These are phyloP conservation scores for Polytrichum formosum DNA, from an alignment of 225 moss, liverwort and hornwort species.

Conservation along the genomic window DNA sequence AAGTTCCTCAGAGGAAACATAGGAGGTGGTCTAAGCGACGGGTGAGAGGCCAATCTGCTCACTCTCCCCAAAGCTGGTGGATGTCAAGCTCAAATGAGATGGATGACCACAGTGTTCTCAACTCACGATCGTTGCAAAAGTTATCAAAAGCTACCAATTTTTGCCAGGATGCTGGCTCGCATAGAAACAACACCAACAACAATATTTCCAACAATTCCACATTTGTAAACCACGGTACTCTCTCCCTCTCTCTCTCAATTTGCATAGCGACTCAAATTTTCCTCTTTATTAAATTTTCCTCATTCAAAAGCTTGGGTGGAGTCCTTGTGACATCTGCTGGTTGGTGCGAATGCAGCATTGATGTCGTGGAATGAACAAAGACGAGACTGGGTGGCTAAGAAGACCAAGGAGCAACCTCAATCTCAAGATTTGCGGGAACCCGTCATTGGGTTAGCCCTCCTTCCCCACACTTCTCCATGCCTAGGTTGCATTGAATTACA, in stretches of 20 bases:
- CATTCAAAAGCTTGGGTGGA: no score
- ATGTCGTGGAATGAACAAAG: conserved; percentile 38
- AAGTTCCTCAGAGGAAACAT: conserved; percentile 12
- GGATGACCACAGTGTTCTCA: conserved; percentile 18
- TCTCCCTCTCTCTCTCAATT: no score
- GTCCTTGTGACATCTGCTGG: not conserved
- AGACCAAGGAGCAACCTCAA: conserved; percentile 2
- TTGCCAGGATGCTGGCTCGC: conserved; percentile 13
- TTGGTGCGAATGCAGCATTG: conserved; percentile 24
- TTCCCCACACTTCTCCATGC: no score
- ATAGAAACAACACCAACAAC: conserved; percentile 4
- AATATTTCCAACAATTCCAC: conserved; percentile 10
- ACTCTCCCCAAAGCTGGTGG: conserved; percentile 26
- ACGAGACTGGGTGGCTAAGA: conserved; percentile 34
- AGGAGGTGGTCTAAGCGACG: conserved; percentile 11
- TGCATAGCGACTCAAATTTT: no score
- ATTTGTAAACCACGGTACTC: conserved; percentile 36
- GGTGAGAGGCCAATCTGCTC: conserved; percentile 3
- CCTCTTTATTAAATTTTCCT: no score
- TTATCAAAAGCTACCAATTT: conserved; percentile 14
- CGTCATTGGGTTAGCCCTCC: conserved; percentile 27
- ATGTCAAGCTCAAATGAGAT: conserved; percentile 27
- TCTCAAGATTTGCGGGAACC: conserved; percentile 17
- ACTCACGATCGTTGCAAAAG: conserved; percentile 18
- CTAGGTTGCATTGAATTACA: no score